Conservation (phyloP, 352 stramenopile genomes). For the Phytophthora fragariaefolia region DNA sequence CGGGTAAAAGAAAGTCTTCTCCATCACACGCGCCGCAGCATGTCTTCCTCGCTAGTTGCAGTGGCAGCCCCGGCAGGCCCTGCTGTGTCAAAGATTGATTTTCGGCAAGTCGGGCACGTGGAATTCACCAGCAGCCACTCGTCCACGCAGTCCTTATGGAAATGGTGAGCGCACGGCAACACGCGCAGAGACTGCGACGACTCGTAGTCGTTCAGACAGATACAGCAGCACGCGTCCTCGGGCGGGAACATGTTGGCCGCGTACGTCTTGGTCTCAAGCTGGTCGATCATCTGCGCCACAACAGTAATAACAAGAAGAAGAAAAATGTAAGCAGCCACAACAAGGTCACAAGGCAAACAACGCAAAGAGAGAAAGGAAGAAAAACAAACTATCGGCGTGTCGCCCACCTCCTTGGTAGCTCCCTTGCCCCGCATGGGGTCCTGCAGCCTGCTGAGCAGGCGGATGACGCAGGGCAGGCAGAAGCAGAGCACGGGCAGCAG, state of each 20-base stretch:
- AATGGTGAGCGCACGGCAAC: conserved; percentile 96
- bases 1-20: background rate
- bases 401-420: conserved; percentile 72
- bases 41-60: conserved; percentile 61
- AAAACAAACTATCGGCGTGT: background rate
- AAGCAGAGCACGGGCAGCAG: conserved; percentile 94
- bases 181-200: conserved; percentile 90
- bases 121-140: conserved; percentile 91
- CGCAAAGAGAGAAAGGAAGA: background rate
- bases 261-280: conserved; percentile 69
- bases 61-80: conserved; percentile 16
- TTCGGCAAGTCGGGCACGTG: conserved; percentile 89
- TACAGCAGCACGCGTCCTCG: conserved; percentile 91
- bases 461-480: conserved; percentile 93
- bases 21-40: conserved; percentile 63
- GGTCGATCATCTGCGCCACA: conserved; percentile 68
- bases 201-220: conserved; percentile 92
- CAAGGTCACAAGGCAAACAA: background rate
- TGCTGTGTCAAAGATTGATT: conserved; percentile 68
- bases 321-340: background rate
- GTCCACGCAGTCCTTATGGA: conserved; percentile 93
- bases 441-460: conserved; percentile 89
- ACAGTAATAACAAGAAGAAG: conserved; percentile 4
- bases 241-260: conserved; percentile 64
- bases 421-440: conserved; percentile 90